Base-by-base conservation (phyloP, 768 basidiomycete genomes). In the Suillus spraguei region DNA sequence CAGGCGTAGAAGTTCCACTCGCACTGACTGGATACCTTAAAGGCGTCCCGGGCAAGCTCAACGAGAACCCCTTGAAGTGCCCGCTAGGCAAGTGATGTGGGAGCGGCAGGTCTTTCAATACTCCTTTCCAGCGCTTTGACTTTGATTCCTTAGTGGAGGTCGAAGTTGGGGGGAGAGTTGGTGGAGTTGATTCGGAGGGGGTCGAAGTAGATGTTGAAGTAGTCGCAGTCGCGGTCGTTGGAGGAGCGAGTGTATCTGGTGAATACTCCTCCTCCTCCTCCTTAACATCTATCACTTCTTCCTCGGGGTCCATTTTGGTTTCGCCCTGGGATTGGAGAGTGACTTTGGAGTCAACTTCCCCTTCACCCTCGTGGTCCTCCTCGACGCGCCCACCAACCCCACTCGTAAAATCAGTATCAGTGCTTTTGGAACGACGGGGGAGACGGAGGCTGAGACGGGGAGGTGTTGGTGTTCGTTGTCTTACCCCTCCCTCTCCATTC, bases 91-190 rank as follows among this genome's bases (percentile, higher is more conserved):
- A 61, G 14, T 49, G 49, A 8, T 49, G 49, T n/a, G 70, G 53
- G 54, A 74, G 72, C 11, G 83, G 75, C 24, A 82, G 68, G 42
- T 83, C 79, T 61, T 73, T 79, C 59, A 85, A 65, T 33, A 71
- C 76, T 16, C 74, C 74, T 24, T 73, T 71, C 78, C 80, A 83
- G 42, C 70, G 66, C 16, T 60, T 75, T 33, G 67, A 65, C 41
- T 60, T 67, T 52, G 49, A 7, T 49, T 49, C 16, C 10, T 16
- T 8, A 14, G 24, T 32, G 8, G 24, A 16, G 22, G 22, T 66
- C 61, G 49, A 52, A 28, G 50, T 10, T 10, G 28, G 16, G 14
- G 32, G 28, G 8, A 52, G 16, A 22, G 28, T 32, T 17, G 50
- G 28, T 20, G 50, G 50, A 5, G 50, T 52, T 17, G 50, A 52